These are phyloP conservation scores for Irpex sp. DNA, from an alignment of 1,284 basidiomycete species.

Conservation along the genomic window DNA sequence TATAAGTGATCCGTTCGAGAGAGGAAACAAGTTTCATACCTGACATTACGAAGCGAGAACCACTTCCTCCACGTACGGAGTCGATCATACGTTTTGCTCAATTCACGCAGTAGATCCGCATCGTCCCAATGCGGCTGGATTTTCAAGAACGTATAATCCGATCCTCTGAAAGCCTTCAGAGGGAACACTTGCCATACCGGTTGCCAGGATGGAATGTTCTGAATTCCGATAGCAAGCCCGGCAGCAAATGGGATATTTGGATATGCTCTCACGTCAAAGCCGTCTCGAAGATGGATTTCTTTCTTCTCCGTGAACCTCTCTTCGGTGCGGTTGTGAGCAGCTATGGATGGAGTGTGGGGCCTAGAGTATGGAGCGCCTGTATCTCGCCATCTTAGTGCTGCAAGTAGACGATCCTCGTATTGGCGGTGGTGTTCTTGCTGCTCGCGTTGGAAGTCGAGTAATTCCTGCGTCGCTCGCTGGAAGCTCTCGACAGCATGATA, in stretches of 20 bases:
- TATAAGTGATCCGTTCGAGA: background rate
- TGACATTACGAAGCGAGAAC: conserved; percentile 15
- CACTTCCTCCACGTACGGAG: conserved; percentile 14
- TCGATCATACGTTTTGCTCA: conserved; percentile 14
- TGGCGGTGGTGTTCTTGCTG: background rate
- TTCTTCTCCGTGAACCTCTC: background rate
- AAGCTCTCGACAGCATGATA: background rate
- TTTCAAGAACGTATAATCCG: conserved; percentile 9
- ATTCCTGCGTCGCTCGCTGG: background rate
- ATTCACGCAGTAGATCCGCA: conserved; percentile 14
- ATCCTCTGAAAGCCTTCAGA: conserved; percentile 15
- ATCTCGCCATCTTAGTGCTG: background rate
- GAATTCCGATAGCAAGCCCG: background rate
- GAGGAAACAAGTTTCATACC: conserved; percentile 10
- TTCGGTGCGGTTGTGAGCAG: background rate
- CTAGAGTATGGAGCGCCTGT: background rate
- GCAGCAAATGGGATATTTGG: conserved; percentile 4
- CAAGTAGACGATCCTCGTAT: background rate
- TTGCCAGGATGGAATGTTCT: conserved; percentile 7
- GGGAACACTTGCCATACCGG: conserved; percentile 18
- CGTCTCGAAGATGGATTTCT: background rate
- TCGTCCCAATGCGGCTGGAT: conserved; percentile 18
- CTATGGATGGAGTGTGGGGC: background rate
- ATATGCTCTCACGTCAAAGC: background rate
- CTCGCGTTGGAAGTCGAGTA: background rate